A percentile compares a stretch with the other conserved stretches of the same genome.
Conservation (phyloP, 1,139 yeast species). For the Candida sanyaensis region DNA sequence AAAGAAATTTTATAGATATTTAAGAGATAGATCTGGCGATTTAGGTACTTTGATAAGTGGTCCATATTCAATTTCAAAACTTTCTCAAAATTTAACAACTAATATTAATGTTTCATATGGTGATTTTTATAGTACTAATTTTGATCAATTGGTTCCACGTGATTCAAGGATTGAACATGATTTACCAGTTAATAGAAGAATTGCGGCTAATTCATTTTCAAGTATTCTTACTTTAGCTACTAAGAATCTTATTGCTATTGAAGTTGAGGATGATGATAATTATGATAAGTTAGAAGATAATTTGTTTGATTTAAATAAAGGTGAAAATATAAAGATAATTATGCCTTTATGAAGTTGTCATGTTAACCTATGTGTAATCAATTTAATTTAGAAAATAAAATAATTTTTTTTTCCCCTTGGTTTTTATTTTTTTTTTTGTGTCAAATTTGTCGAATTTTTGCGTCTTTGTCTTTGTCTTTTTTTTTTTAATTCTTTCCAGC, state of each 20-base stretch:
- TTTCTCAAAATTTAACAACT: conserved; percentile 1
- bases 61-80: conserved; percentile 1
- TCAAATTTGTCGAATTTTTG: neutral
- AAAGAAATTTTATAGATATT: conserved; percentile 6
- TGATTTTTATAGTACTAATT: conserved; percentile 10
- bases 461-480: too few species aligned
- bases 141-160: conserved; percentile 21
- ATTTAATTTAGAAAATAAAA: too few species aligned
- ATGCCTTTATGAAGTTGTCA: conserved; percentile 1
- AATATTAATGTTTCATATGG: conserved; percentile 8
- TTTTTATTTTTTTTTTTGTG: too few species aligned
- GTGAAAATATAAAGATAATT: conserved; percentile 6
- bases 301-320: neutral
- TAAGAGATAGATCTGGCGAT: conserved; percentile 3
- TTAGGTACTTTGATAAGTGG: conserved; percentile 5
- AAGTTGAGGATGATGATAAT: neutral
- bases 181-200: conserved; percentile 19
- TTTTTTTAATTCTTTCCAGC: neutral
- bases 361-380: neutral
- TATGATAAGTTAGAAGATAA: neutral
- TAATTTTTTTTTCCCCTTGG: too few species aligned
- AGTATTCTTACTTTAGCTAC: conserved; percentile 41
- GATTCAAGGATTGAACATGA: conserved; percentile 13
- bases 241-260: conserved; percentile 9
- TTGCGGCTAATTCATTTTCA: conserved; percentile 42